Base-by-base conservation (phyloP, 805 yeast species). In the Cyberlindnera samutprakarnensis region DNA sequence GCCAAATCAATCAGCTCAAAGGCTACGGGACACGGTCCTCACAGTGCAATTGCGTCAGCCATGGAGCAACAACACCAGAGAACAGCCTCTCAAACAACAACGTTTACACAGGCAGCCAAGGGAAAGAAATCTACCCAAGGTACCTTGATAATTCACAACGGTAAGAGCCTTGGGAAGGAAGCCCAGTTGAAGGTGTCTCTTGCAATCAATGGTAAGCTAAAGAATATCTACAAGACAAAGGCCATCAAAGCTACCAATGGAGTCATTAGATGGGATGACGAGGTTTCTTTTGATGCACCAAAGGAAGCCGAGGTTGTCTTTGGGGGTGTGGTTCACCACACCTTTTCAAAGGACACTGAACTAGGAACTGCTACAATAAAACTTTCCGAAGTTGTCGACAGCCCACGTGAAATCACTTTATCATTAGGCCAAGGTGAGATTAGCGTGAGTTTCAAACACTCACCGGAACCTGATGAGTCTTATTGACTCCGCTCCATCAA, bases 321-420 rank as follows among this genome's bases (percentile, higher is more conserved):
- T 47, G 64, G 66, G 25, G 72, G 84, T 18, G 64, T 73, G 25
- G 74, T 77, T 21, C 81, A 73, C 48, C 92, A 83, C 52, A 69
- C 75, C 3, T 68, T 88, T 44, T 87, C 94, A 23, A 77, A 79
- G 49, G 78, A 73, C 43, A 61, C 63, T 18, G 82, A 73, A 35
- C 34, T 86, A 25, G 94, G 81, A 10, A 64, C 64, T 28, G 75
- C 75, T 7, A 62, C 71, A 23, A 46, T 85, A 19, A 56, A 59
- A 10, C 58, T 83, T 40, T 48, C 58, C 25, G 78, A 78, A 13
- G 66, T 59, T n/a, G 44, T 62, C 27, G 73, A 72, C 41, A 61
- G 56, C 20, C 53, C 57, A 14, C 69, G 68, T 14, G 67, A 68
- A 27, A 36, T 72, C 17, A 44, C 51, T 0, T 41, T 68, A 36